A percentile compares a stretch with the other conserved stretches of the same genome.
phyloP scores from a whole-genome alignment of 1,284 basidiomycete genomes.

The Ganoderma sp. region DNA sequence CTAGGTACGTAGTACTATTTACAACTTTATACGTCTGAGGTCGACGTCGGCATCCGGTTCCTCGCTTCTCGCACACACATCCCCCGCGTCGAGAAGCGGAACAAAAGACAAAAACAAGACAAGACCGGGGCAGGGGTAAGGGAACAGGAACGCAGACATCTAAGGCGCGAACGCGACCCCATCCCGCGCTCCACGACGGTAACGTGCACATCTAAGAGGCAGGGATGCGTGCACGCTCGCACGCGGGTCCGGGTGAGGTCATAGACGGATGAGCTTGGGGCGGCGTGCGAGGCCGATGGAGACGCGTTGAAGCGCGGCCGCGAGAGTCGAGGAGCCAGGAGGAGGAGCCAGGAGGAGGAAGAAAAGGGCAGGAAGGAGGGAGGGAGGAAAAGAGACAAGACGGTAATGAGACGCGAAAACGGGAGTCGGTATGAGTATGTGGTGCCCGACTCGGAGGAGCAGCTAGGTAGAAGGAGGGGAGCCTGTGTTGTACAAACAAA shows the following conservation, averaged over 20 bases:
- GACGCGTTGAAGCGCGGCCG: neutral
- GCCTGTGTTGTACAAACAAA: neutral
- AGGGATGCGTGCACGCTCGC: neutral
- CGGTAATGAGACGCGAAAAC: neutral
- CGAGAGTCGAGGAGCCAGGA: too few relatives aligned
- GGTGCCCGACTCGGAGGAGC: neutral
- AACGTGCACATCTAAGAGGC: neutral
- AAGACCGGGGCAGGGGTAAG: neutral
- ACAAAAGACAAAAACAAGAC: neutral
- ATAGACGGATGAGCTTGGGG: neutral
- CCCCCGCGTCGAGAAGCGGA: neutral
- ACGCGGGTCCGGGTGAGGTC: neutral
- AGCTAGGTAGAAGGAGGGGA: neutral
- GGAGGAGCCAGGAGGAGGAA: neutral
- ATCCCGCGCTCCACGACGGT: neutral
- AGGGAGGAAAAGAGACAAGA: neutral
- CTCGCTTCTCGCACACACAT: neutral
- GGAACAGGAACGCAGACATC: neutral
- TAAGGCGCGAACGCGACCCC: neutral
- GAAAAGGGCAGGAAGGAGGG: neutral
- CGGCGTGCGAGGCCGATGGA: neutral
- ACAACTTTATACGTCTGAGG: neutral
- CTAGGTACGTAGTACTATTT: constrained; percentile 9
- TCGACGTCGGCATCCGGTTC: neutral
- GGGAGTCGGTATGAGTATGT: neutral